These are phyloP conservation scores for Geranium incanum DNA, from an alignment of 441 rosid species.

Conservation along the genomic window DNA sequence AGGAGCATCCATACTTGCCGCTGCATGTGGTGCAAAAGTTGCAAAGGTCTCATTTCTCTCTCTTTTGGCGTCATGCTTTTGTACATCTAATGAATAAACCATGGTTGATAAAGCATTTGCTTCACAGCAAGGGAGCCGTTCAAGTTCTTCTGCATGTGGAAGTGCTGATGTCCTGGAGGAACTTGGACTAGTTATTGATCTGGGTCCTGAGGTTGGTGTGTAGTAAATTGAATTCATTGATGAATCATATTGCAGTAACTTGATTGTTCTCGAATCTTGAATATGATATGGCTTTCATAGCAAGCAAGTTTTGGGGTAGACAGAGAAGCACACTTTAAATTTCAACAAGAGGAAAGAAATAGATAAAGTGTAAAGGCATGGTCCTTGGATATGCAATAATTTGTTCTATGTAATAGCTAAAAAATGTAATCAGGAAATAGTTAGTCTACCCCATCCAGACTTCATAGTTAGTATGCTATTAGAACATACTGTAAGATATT, in stretches of 20 bases:
- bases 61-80: neutral
- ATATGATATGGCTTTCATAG: neutral
- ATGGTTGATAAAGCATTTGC: conserved; percentile 13
- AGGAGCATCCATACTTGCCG: conserved; percentile 83
- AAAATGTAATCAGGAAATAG: neutral
- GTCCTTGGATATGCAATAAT: neutral
- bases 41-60: conserved; percentile 51
- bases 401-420: neutral
- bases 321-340: neutral
- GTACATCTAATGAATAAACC: neutral
- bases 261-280: neutral
- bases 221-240: conserved; percentile 16
- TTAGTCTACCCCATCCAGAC: neutral
- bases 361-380: neutral
- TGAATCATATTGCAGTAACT: neutral
- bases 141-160: conserved; percentile 99
- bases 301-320: no score
- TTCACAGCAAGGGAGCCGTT: conserved; percentile 85
- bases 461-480: no score
- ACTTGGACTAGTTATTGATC: conserved; percentile 62
- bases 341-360: neutral
- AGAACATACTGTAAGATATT: neutral
- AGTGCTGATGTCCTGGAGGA: conserved; percentile 92
- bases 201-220: conserved; percentile 64
- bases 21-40: conserved; percentile 91